Evolutionary conservation across 1,139 yeast species (phyloP).

Genomic region (Candida neerlandica): DNA sequence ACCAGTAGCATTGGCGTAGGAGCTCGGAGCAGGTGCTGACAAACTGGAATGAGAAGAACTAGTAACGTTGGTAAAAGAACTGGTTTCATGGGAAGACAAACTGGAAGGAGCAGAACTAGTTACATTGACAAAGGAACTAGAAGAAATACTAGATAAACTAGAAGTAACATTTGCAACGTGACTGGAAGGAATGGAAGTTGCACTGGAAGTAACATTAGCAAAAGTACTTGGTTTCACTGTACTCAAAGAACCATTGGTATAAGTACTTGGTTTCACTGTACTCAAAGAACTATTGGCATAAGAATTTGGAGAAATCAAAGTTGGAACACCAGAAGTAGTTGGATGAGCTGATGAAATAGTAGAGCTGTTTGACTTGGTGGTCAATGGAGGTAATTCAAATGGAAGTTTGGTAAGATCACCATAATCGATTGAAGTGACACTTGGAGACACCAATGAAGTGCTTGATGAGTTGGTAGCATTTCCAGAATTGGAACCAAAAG

Average conservation of each 20-base stretch:
- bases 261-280: not conserved
- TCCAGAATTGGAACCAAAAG: not conserved
- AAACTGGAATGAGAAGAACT: not conserved
- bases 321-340: not conserved
- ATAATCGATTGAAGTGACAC: not conserved
- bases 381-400: not conserved
- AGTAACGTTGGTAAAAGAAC: not conserved
- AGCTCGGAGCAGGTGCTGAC: not conserved
- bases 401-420: slow-evolving; percentile 5
- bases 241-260: not conserved
- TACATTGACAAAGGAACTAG: not conserved
- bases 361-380: not conserved
- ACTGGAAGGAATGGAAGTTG: not conserved
- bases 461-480: not conserved
- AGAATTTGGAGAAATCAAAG: not conserved
- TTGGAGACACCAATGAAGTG: not conserved
- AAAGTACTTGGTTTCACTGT: not conserved
- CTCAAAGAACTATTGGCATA: not conserved
- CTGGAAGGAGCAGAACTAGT: not conserved
- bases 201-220: not conserved
- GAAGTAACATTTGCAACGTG: not conserved
- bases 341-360: not conserved
- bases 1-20: not conserved
- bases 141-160: not conserved
- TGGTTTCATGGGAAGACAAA: not conserved